phyloP scores from a whole-genome alignment of 768 basidiomycete species.

The Macrocybe gigantea region DNA sequence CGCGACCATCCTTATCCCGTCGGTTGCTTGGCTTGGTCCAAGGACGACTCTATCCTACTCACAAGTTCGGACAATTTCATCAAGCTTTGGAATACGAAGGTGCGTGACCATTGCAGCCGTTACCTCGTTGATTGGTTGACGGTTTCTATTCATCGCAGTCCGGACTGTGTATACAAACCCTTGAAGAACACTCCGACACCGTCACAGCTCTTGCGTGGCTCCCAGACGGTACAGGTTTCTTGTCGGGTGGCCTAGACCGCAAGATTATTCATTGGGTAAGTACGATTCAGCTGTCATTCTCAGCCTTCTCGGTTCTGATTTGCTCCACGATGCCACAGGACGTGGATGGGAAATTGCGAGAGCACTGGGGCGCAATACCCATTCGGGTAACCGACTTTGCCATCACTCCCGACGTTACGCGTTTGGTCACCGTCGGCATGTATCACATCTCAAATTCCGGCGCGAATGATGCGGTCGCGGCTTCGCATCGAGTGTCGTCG shows the following conservation, averaged over 20 bases:
- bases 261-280: conserved; percentile 81
- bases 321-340: conserved; percentile 42
- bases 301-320: conserved; percentile 3
- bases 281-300: conserved; percentile 4
- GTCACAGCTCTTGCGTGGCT: conserved; percentile 87
- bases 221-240: conserved; percentile 83
- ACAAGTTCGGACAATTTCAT: conserved; percentile 79
- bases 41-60: conserved; percentile 78
- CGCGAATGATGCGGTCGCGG: conserved; percentile 20
- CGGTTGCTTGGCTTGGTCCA: conserved; percentile 86
- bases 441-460: conserved; percentile 10
- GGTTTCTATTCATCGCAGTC: conserved; percentile 41
- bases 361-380: conserved; percentile 62
- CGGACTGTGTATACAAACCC: conserved; percentile 59
- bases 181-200: conserved; percentile 72
- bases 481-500: conserved; percentile 5
- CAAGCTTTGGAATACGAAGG: conserved; percentile 89
- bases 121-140: conserved; percentile 1
- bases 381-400: conserved; percentile 87
- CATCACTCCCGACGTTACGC: conserved; percentile 77
- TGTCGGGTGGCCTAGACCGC: conserved; percentile 84
- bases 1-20: conserved; percentile 77
- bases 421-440: conserved; percentile 82
- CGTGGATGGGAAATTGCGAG: conserved; percentile 62
- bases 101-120: conserved; percentile 25